phyloP scores from a whole-genome alignment of 257 asterid genomes.

The Solanum chaucha region DNA sequence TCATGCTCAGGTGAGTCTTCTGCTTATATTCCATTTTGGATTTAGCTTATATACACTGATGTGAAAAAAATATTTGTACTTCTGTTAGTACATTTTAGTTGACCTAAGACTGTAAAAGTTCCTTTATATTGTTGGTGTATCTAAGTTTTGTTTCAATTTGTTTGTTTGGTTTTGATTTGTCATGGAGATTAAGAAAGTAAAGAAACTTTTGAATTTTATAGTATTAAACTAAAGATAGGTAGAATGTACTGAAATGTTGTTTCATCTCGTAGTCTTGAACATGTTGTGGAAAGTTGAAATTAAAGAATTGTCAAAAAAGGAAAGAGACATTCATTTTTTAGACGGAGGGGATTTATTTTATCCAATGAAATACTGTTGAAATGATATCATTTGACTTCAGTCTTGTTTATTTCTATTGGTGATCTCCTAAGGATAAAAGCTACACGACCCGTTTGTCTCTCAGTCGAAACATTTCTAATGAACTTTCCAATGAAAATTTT shows the following conservation, averaged over 20 bases:
- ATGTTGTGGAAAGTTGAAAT: background rate
- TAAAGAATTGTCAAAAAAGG: background rate
- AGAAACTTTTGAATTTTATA: background rate
- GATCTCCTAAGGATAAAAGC: background rate
- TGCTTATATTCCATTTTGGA: background rate
- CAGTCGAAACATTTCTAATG: too few species aligned
- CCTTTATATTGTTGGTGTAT: background rate
- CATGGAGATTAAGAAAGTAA: background rate
- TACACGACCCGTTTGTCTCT: background rate
- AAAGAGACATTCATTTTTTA: background rate
- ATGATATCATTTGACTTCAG: background rate
- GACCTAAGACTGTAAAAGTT: background rate
- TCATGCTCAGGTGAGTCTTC: conserved; percentile 72
- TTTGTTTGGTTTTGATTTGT: background rate
- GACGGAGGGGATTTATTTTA: too few species aligned
- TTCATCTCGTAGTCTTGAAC: too few species aligned
- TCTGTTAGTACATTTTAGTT: background rate
- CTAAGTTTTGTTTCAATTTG: background rate
- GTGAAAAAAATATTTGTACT: background rate
- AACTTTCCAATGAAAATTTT: too few species aligned
- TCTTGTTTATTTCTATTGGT: background rate
- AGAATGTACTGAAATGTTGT: background rate
- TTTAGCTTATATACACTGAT: background rate
- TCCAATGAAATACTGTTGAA: background rate
- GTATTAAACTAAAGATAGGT: background rate